A percentile compares a stretch with the other conserved stretches of the same genome.
These are phyloP conservation scores for Corymbia maculata DNA, from an alignment of 345 rosid species.

Conservation along the genomic window DNA sequence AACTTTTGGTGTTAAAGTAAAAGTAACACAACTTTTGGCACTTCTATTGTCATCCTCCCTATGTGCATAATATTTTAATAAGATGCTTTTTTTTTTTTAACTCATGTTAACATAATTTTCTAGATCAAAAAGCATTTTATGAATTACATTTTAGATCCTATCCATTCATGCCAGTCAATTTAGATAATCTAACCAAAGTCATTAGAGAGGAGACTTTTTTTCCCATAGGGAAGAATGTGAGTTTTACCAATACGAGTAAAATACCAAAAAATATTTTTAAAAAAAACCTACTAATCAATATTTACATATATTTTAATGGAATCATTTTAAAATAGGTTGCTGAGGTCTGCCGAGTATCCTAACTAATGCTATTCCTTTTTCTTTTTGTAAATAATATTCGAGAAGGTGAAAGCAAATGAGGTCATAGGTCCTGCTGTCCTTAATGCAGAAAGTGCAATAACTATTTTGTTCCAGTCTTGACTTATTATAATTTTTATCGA, in stretches of 20 bases:
- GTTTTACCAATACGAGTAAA: neutral
- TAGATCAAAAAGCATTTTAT: neutral
- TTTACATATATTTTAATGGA: neutral
- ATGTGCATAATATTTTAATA: neutral
- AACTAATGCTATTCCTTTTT: neutral
- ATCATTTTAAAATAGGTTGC: neutral
- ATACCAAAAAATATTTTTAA: neutral
- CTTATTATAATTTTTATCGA: neutral
- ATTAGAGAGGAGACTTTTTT: neutral
- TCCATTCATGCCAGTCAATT: neutral
- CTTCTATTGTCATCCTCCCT: too few species aligned
- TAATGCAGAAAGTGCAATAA: neutral
- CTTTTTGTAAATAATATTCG: neutral
- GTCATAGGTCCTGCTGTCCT: neutral
- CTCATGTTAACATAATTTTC: neutral
- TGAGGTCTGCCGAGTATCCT: neutral
- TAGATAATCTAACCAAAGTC: neutral
- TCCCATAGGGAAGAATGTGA: neutral
- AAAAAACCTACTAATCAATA: neutral
- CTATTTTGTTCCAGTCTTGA: neutral
- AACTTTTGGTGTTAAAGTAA: too few species aligned
- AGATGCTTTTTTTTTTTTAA: neutral
- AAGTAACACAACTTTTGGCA: too few species aligned
- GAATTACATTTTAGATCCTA: neutral
- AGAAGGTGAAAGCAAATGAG: neutral